These are phyloP conservation scores for Russula compacta DNA, from an alignment of 768 basidiomycete genomes.

Conservation along the genomic window DNA sequence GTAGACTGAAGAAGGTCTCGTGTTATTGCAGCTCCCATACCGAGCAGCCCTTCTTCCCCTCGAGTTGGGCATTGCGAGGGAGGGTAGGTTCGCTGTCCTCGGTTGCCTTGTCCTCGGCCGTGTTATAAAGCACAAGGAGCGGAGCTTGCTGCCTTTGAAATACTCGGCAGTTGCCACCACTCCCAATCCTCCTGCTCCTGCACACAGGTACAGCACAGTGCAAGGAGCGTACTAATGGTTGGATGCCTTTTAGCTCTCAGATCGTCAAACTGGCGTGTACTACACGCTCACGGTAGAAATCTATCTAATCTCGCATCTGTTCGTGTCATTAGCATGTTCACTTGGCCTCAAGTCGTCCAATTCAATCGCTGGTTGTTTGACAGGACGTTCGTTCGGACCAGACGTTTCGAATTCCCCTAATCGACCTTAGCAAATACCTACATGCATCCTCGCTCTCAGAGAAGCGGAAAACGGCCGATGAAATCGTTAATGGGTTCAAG, in stretches of 20 bases:
- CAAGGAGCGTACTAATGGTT: neutral
- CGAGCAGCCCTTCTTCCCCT: neutral
- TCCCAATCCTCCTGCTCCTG: neutral
- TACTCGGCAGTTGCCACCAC: neutral
- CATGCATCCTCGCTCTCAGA: slow-evolving; percentile 40
- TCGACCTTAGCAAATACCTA: slow-evolving; percentile 68
- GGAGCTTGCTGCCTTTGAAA: neutral
- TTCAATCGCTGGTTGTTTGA: neutral
- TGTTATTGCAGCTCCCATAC: neutral
- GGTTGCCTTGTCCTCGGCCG: neutral
- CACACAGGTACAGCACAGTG: neutral
- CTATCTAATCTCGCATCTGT: neutral
- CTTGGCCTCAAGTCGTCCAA: neutral
- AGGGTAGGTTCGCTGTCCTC: too few relatives aligned
- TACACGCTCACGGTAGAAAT: neutral
- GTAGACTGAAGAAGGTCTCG: neutral
- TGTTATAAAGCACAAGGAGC: neutral
- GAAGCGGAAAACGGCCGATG: slow-evolving; percentile 52
- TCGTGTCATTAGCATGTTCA: neutral
- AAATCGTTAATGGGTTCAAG: slow-evolving; percentile 71
- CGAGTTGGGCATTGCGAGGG: neutral
- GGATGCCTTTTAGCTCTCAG: neutral
- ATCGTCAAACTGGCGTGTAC: neutral
- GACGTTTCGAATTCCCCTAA: slow-evolving; percentile 50
- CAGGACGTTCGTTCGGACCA: slow-evolving; percentile 32